Conservation (phyloP, 345 rosid species). For the Anastatica hierochuntica region DNA sequence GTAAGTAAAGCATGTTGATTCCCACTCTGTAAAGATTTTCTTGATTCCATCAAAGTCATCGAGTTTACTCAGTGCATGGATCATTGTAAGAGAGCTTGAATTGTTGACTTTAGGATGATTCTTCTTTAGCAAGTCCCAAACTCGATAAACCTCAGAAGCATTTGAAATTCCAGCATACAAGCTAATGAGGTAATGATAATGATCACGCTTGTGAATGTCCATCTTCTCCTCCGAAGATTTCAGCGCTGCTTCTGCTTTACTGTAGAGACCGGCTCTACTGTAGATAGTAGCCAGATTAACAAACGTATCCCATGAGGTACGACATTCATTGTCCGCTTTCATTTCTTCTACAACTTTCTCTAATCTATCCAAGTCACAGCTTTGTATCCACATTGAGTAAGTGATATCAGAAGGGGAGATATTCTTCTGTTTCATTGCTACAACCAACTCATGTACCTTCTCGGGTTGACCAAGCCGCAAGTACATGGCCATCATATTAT, state of each 20-base stretch:
- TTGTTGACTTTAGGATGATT: conserved; percentile 30
- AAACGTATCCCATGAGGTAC: conserved; percentile 35
- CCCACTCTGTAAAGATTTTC: conserved; percentile 52
- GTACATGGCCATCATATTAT: conserved; percentile 47
- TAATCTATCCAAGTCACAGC: conserved; percentile 38
- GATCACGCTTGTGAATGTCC: conserved; percentile 31
- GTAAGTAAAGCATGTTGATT: conserved; percentile 37
- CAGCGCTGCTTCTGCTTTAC: conserved; percentile 59
- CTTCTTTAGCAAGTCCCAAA: conserved; percentile 48
- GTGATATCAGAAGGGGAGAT: conserved; percentile 22
- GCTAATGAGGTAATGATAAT: conserved; percentile 55
- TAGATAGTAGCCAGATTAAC: conserved; percentile 51
- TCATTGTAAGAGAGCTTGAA: conserved; percentile 36
- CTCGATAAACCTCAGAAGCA: conserved; percentile 41
- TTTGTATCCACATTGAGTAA: conserved; percentile 50
- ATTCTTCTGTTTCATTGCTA: conserved; percentile 45
- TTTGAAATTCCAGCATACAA: conserved; percentile 44
- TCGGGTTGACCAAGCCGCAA: conserved; percentile 48
- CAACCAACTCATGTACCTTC: conserved; percentile 37
- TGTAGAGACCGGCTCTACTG: conserved; percentile 34
- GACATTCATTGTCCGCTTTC: conserved; percentile 14
- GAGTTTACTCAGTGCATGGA: conserved; percentile 47
- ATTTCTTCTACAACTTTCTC: conserved; percentile 35
- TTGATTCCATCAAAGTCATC: conserved; percentile 40
- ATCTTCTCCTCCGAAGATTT: conserved; percentile 40